Conservation (phyloP, 495 filamentous ascomycete genomes). For the Lophiostoma macrostomum region DNA sequence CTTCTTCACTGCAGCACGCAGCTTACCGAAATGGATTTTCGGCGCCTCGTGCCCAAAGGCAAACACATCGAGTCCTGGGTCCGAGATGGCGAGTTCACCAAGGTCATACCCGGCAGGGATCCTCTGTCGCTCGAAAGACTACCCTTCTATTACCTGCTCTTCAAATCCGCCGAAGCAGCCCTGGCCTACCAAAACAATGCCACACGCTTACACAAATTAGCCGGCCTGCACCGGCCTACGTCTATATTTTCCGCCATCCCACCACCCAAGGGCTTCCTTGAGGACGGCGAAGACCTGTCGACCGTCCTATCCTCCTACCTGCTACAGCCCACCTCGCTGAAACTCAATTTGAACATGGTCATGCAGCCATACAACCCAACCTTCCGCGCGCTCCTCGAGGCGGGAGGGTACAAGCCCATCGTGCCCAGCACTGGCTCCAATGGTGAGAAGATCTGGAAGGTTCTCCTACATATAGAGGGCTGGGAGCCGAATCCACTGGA, state of each 20-base stretch:
- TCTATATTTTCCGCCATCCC: constrained; percentile 34
- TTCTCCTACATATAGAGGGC: constrained; percentile 36
- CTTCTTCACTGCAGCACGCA: constrained; percentile 51
- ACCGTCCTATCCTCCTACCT: constrained; percentile 49
- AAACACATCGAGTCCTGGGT: constrained; percentile 63
- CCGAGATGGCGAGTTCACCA: constrained; percentile 46
- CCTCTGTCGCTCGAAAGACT: constrained; percentile 50
- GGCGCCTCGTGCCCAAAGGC: constrained; percentile 56
- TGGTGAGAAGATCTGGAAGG: constrained; percentile 30
- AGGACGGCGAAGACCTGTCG: constrained; percentile 49
- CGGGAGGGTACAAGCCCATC: constrained; percentile 33
- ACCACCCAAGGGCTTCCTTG: constrained; percentile 38
- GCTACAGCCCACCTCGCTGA: constrained; percentile 48
- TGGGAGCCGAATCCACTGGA: constrained; percentile 15
- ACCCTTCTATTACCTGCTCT: constrained; percentile 61
- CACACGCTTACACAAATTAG: constrained; percentile 45
- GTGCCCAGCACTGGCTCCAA: constrained; percentile 2
- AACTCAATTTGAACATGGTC: constrained; percentile 34
- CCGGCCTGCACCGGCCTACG: constrained; percentile 38
- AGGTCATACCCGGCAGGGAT: constrained; percentile 53
- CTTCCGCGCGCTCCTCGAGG: constrained; percentile 26
- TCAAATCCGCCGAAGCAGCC: constrained; percentile 54
- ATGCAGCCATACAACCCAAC: constrained; percentile 31
- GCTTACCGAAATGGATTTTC: constrained; percentile 62
- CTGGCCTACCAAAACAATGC: constrained; percentile 52